Evolutionary conservation across 2,329 filamentous ascomycete genomes (phyloP), one percentile per base, ranked within the genome.

Genomic region (Trichoderma lentiforme): DNA sequence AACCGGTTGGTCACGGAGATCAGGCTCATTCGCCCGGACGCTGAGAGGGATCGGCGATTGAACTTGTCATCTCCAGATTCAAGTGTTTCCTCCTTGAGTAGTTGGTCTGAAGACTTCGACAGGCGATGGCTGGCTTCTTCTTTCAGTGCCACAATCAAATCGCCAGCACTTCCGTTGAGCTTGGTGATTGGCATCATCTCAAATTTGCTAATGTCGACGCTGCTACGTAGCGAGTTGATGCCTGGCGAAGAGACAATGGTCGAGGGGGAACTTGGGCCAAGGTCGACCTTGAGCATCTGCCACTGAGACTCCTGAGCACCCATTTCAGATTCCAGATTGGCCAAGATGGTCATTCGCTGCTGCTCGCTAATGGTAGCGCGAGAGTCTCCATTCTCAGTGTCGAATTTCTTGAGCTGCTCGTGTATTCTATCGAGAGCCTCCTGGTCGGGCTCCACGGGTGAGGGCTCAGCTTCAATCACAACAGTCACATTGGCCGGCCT

Each of bases 301-400:
- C 89, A 91, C 74, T 87, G 85, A 69, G 83, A 83, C 76, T 90
- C 88, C 76, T 91, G 87, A 74, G 84, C 79, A 0, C 86, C 87
- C 84, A 91, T 88, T 78, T 92, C 90, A 73, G 82, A 82, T 76
- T 92, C 90, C 1, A 92, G 81, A 72, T 89, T 86, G 36, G 88
- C 85, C 2, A 92, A 80, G 3, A 90, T 82, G 39, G 82, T 83
- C 71, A 87, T 79, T 32, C 84, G 82, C 70, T 82, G 82, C 15
- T 81, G 80, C 32, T 84, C 80, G 73, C 80, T 84, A 68, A 81
- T 81, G 8, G 77, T 77, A 43, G 58, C 72, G 30, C 63, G 73
- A 1, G 79, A 79, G 15, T 80, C 81, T 39, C 76, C 75, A 36
- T 79, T 80, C 5, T 82, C 76, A 66, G 83, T 77, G 24, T 88